Base-by-base conservation (phyloP, 805 yeast species). In the Candida khao-thaluensis region DNA sequence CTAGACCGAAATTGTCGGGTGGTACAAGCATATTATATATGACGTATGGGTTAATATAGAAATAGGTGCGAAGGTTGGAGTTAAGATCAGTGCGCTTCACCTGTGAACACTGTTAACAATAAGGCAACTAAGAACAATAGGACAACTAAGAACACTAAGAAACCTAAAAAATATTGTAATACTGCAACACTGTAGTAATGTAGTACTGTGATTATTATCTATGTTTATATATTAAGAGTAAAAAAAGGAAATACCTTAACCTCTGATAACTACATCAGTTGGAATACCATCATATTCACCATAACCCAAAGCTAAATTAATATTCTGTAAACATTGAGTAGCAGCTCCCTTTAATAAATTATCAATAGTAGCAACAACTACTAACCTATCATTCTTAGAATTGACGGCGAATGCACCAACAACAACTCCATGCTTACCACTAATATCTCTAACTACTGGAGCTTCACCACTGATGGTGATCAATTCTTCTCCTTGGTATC, bases 331-430 rank as follows among this genome's bases (percentile, higher is more conserved):
- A 69, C 98, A 91, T 69, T 93, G 99, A 12, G 99, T 93, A 32
- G 97, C 95, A 30, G 99, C 99, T 50, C 99, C 99, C 72, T 93
- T 93, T 58, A 93, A 76, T 57, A 93, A 72, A 63, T 93, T 93
- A 60, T 93, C 99, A 53, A 93, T 91, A 4, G 97, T 89, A 16
- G 96, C 96, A 39, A 91, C 93, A 38, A 93, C 72, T 17, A 93
- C 98, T 16, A 89, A 95, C 61, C 99, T 81, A 67, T 88, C 83
- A 57, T 85, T 86, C 40, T 81, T 80, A 17, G 90, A 79, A 60
- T 85, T 90, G 34, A 95, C 95, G 16, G 95, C 96, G 59, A 93
- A 95, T 0, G 95, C 99, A 44, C 99, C 99, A 48, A 93, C 77
- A 18, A 85, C 88, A 30, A 88, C 93, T 38, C 97, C 97, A 57